Conservation (phyloP, 202 grass and related monocot species). For the Carex arenaria region DNA sequence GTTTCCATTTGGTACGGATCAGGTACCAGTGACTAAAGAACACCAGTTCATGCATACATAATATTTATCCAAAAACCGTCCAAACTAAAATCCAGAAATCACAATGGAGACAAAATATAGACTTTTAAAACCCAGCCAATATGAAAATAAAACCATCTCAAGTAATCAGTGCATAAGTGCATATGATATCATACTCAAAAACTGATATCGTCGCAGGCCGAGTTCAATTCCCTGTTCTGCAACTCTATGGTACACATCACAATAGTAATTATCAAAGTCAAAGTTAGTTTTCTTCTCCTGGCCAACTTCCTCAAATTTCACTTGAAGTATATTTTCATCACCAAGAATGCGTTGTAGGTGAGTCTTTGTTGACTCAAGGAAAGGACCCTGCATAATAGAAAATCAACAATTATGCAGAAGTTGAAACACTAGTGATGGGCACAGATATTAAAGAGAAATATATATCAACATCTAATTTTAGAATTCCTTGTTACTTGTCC, state of each 20-base stretch:
- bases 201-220: constrained; percentile 50
- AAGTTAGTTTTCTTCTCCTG: not conserved
- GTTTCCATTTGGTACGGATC: not conserved
- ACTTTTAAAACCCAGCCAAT: not conserved
- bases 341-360: constrained; percentile 54
- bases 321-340: constrained; percentile 65
- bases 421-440: not conserved
- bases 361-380: constrained; percentile 43
- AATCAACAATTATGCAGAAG: constrained; percentile 2
- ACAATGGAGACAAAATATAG: not conserved
- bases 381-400: constrained; percentile 49
- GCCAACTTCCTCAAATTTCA: constrained; percentile 50
- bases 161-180: not conserved
- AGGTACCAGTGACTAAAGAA: not conserved
- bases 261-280: constrained; percentile 13
- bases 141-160: not conserved
- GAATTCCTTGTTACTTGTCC: not conserved
- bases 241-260: constrained; percentile 32
- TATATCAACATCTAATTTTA: not conserved
- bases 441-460: not conserved
- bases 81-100: not conserved
- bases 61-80: too few relatives aligned
- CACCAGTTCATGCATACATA: not conserved
- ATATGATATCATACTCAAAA: constrained; percentile 46
- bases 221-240: constrained; percentile 54